Percentiles rank a stretch among this genome's conserved stretches.
phyloP scores from a whole-genome alignment of 352 stramenopile species.

The Phytophthora idaei region DNA sequence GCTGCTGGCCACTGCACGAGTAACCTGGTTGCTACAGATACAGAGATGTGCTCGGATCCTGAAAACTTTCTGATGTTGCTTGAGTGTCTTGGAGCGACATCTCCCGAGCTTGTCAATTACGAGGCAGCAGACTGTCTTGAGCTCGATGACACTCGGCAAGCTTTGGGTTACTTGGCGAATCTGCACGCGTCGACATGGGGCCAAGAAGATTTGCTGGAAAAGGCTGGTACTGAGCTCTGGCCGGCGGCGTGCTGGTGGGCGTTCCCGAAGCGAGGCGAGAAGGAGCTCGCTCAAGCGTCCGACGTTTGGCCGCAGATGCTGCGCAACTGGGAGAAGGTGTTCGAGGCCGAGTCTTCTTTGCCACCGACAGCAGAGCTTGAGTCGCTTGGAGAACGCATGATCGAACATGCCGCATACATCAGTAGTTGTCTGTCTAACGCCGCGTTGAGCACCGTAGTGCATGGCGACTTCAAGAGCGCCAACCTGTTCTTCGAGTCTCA shows the following conservation, averaged over 20 bases:
- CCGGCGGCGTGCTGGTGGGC: slow-evolving; percentile 61
- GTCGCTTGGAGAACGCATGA: slow-evolving; percentile 52
- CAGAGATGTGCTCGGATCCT: slow-evolving; percentile 17
- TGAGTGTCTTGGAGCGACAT: slow-evolving; percentile 39
- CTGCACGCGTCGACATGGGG: slow-evolving; percentile 51
- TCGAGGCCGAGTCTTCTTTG: slow-evolving; percentile 19
- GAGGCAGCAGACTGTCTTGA: slow-evolving; percentile 49
- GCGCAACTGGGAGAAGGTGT: slow-evolving; percentile 31
- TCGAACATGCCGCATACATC: slow-evolving; percentile 55
- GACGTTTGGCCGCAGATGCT: slow-evolving; percentile 55
- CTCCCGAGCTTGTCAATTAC: slow-evolving; percentile 21
- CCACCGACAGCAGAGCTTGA: slow-evolving; percentile 18
- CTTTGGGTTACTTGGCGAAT: slow-evolving; percentile 52
- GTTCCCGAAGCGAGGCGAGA: slow-evolving; percentile 56
- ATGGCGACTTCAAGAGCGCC: slow-evolving; percentile 76
- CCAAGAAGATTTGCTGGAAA: slow-evolving; percentile 35
- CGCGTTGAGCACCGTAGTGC: slow-evolving; percentile 51
- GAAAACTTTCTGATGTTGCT: slow-evolving; percentile 65
- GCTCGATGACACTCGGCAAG: slow-evolving; percentile 40
- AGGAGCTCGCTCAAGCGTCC: slow-evolving; percentile 42
- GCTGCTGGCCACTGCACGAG: slow-evolving; percentile 18
- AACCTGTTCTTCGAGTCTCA: slow-evolving; percentile 69
- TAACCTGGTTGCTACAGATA: slow-evolving; percentile 22
- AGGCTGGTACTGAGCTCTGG: slow-evolving; percentile 44
- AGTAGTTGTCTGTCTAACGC: slow-evolving; percentile 41